Evolutionary conservation across 2,329 filamentous ascomycete species (phyloP).

Genomic region (Cucurbitaria berberidis): DNA sequence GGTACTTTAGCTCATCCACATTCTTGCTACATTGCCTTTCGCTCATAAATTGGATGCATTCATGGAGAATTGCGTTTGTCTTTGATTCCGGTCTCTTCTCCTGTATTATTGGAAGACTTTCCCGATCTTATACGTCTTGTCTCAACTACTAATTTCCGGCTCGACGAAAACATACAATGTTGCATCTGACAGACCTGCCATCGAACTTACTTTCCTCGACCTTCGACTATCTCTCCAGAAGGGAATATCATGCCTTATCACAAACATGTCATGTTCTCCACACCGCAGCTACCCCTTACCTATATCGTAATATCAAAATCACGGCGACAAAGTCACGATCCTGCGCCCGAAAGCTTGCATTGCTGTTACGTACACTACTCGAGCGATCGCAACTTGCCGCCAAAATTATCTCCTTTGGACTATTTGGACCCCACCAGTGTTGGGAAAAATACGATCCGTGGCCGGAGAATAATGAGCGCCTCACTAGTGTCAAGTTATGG

Average conservation of each 20-base stretch:
- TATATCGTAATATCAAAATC: constrained; percentile 31
- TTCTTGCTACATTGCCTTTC: neutral
- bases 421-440: constrained; percentile 19
- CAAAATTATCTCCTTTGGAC: constrained; percentile 19
- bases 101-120: neutral
- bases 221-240: constrained; percentile 21
- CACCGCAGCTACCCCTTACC: constrained; percentile 18
- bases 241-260: constrained; percentile 18
- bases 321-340: constrained; percentile 21
- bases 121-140: neutral
- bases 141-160: neutral
- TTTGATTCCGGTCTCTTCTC: neutral
- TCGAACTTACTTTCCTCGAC: constrained; percentile 16
- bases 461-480: constrained; percentile 12
- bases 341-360: constrained; percentile 25
- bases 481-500: constrained; percentile 24
- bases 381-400: constrained; percentile 22
- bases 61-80: neutral
- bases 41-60: neutral
- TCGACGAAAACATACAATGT: constrained; percentile 12
- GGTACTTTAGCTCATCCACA: constrained; percentile 3
- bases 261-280: constrained; percentile 19
- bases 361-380: constrained; percentile 30
- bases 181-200: constrained; percentile 25
- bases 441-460: constrained; percentile 32